Base-by-base conservation (phyloP, 2,329 filamentous ascomycete genomes). In the Fusarium caatingaense region DNA sequence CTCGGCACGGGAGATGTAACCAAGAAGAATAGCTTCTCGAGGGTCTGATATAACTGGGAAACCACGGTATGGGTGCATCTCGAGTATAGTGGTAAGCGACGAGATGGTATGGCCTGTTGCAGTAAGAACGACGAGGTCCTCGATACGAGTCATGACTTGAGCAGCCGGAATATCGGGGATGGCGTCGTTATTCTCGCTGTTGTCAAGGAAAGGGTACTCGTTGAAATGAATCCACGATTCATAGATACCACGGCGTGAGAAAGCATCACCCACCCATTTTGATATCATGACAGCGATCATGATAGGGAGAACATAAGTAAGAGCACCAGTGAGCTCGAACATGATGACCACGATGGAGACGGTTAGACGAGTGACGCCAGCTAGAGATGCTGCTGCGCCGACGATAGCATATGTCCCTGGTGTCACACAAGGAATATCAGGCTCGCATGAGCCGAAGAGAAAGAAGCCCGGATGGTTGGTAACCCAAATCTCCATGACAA, bases 281-380 rank as follows among this genome's bases (percentile, higher is more conserved):
- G 93, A 93, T 46, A 98, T 87, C 94, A 99, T 97, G 76, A 99
- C 96, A 45, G 94, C 94, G 69, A 99, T 93, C 96, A 99, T 99
- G 80, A 98, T 99, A 57, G 96, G 96, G 10, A 99, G 88, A 50
- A 99, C 95, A 77, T 98, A 98, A 1, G 94, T 97, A 28, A 99
- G 86, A 2, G 96, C 96, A 55, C 96, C 96, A 0, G 96, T 99
- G 59, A 99, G 90, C 83, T 99, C 96, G 77, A 99, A 99, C 92
- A 98, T 98, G 82, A 99, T 99, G 76, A 98, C 96, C 7, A 99
- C 95, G 72, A 99, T 98, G 15, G 94, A 98, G 13, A 98, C 94
- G 0, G 96, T 99, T 90, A 99, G 97, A 72, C 95, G 89, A 20
- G 95, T 98, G 37, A 97, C 93, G 49, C 96, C 96, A 8, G 93